A percentile compares a stretch with the other conserved stretches of the same genome.
Conservation (phyloP, 2,329 filamentous ascomycete genomes). For the Balansia obtecta region DNA sequence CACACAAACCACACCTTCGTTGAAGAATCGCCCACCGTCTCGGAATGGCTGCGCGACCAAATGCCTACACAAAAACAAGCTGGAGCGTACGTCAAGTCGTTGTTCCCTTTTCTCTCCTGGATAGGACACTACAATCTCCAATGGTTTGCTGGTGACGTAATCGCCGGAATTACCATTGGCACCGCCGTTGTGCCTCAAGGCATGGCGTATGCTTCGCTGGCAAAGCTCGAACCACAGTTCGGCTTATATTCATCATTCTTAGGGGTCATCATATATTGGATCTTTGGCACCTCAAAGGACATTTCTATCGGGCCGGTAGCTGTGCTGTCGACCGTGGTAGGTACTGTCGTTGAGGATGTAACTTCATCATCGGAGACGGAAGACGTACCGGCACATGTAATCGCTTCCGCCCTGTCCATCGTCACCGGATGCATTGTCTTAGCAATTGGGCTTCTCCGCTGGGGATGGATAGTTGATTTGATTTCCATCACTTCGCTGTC, state of each 20-base stretch:
- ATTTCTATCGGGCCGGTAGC: slow-evolving; percentile 96
- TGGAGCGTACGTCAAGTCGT: slow-evolving; percentile 47
- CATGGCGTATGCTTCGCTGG: slow-evolving; percentile 87
- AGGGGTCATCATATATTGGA: slow-evolving; percentile 90
- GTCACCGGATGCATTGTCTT: slow-evolving; percentile 67
- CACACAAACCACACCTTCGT: slow-evolving; percentile 66
- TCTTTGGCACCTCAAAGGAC: slow-evolving; percentile 96
- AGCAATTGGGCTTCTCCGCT: slow-evolving; percentile 64
- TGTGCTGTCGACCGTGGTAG: slow-evolving; percentile 85
- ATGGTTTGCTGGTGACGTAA: slow-evolving; percentile 81
- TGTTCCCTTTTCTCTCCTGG: slow-evolving; percentile 90
- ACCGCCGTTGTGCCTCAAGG: slow-evolving; percentile 79
- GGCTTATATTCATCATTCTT: slow-evolving; percentile 86
- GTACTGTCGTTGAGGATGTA: slow-evolving; percentile 63
- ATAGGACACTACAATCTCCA: slow-evolving; percentile 76
- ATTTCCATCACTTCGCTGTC: slow-evolving; percentile 85
- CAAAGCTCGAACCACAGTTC: slow-evolving; percentile 67
- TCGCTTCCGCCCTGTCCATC: slow-evolving; percentile 69
- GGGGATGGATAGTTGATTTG: slow-evolving; percentile 85
- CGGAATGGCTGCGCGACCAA: slow-evolving; percentile 57
- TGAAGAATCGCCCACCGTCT: slow-evolving; percentile 64
- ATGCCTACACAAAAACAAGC: slow-evolving; percentile 46
- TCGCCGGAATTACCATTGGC: slow-evolving; percentile 57
- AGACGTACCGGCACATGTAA: slow-evolving; percentile 45
- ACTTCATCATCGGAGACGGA: slow-evolving; percentile 34